Percentiles rank a stretch among this genome's conserved stretches.
Conservation (phyloP, 345 rosid species). For the Linum trigynum region DNA sequence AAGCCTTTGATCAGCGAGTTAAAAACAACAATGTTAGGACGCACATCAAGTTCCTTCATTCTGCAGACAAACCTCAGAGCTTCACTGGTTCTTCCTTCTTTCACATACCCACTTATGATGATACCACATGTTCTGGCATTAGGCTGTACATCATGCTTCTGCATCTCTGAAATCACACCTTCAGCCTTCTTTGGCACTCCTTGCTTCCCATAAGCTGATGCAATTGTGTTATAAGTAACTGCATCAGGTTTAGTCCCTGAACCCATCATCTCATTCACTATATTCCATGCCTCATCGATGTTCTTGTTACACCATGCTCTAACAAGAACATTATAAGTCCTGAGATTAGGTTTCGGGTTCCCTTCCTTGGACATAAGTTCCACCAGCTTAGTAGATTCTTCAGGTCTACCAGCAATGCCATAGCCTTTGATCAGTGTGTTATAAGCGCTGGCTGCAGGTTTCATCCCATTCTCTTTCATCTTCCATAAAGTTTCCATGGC, state of each 20-base stretch:
- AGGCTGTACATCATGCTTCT: conserved; percentile 31
- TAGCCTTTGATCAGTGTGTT: conserved; percentile 59
- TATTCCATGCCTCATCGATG: conserved; percentile 46
- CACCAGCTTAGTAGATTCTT: conserved; percentile 42
- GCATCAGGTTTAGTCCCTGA: conserved; percentile 43
- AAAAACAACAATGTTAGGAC: conserved; percentile 43
- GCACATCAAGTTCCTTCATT: conserved; percentile 42
- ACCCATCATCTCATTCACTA: conserved; percentile 39
- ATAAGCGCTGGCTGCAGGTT: conserved; percentile 49
- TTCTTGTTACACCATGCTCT: conserved; percentile 59
- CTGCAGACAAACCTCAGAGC: conserved; percentile 41
- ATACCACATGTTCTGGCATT: conserved; percentile 54
- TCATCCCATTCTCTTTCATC: conserved; percentile 49
- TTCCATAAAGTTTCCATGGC: conserved; percentile 39
- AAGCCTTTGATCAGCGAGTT: conserved; percentile 58
- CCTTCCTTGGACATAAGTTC: conserved; percentile 37
- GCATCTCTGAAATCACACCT: conserved; percentile 35
- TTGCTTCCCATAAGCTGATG: conserved; percentile 42
- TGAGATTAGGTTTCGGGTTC: conserved; percentile 40
- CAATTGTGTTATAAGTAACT: conserved; percentile 57
- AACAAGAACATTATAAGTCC: conserved; percentile 50
- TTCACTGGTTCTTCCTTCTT: conserved; percentile 43
- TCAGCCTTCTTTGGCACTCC: conserved; percentile 44
- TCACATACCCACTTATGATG: conserved; percentile 45
- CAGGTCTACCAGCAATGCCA: conserved; percentile 47